Base-by-base conservation (phyloP, 768 basidiomycete genomes). In the Neoboletus brunneissimus region DNA sequence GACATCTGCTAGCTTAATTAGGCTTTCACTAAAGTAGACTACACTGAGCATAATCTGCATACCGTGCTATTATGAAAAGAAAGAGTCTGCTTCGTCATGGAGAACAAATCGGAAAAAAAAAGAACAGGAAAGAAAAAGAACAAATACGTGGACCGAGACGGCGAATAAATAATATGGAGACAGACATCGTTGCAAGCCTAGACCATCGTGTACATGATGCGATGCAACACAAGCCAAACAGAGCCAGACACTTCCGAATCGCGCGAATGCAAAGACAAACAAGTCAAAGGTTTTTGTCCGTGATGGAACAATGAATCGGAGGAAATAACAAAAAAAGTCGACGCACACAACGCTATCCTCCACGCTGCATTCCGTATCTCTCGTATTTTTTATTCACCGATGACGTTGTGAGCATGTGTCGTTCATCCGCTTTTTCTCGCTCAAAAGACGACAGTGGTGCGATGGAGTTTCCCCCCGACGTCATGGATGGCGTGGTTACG, bases 391-490 rank as follows among this genome's bases (percentile, higher is more conserved):
- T 66, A 11, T 79, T 81, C 53, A 54, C 54, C 22, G 75, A 74
- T 18, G 78, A 75, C 15, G 81, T 60, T 20, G 80, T 72, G n/a
- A 78, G 72, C 44, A 82, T 76, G 47, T 81, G 67, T 48, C 81
- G 74, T 25, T 82, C 81, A 47, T 78, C 75, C n/a, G 78, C 79
- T 57, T 76, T 75, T 44, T 83, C 82, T 59, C 84, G 77, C 66
- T 86, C 84, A 66, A 79, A 86, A 0, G 82, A 79, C 38, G 81
- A 57, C 0, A 67, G 54, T 16, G 70, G 69, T 18, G 67, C 38
- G 38, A 69, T 64, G 34, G 62, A 47, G 2, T 54, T 67, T 18
- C 64, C 64, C n/a, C 60, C 72, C 7, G 77, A 64, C 16, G 76
- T 57, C 50, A 73, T 63, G 40, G 72, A 67, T 9, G 78, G 73